Percentiles rank a stretch among this genome's conserved stretches.
Conservation (phyloP, 345 rosid species). For the Passiflora organensis region DNA sequence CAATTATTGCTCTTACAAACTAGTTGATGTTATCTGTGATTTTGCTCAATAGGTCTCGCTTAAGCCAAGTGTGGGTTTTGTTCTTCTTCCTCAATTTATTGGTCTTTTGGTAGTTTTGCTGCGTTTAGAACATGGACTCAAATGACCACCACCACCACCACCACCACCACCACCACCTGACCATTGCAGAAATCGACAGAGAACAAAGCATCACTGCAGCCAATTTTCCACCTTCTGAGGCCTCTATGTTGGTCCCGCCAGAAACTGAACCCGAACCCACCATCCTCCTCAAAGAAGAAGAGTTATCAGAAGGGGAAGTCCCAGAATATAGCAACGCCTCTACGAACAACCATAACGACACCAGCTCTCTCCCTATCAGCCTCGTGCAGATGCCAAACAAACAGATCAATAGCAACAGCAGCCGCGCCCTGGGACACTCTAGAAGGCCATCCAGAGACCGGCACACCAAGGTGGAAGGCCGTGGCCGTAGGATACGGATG, state of each 20-base stretch:
- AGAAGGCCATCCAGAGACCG: constrained; percentile 58
- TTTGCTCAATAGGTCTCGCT: too few relatives aligned
- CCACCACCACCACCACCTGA: constrained; percentile 15
- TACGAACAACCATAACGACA: not conserved
- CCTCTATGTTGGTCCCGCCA: too few relatives aligned
- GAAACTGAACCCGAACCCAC: too few relatives aligned
- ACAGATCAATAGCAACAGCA: constrained; percentile 4
- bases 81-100: too few relatives aligned
- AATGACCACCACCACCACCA: not conserved
- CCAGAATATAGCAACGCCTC: too few relatives aligned
- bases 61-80: not conserved
- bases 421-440: constrained; percentile 18
- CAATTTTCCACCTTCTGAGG: constrained; percentile 17
- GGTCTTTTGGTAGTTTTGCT: not conserved
- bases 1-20: too few relatives aligned
- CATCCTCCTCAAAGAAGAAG: constrained; percentile 44
- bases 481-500: constrained; percentile 72
- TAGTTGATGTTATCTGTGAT: too few relatives aligned
- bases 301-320: too few relatives aligned
- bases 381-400: constrained; percentile 13
- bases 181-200: constrained; percentile 36
- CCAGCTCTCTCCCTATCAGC: constrained; percentile 16
- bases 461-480: constrained; percentile 86
- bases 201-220: constrained; percentile 17
- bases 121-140: not conserved